A percentile compares a stretch with the other conserved stretches of the same genome.
Evolutionary conservation across 2,329 filamentous ascomycete genomes (phyloP).

Genomic region (Amesomyces nigricolor): DNA sequence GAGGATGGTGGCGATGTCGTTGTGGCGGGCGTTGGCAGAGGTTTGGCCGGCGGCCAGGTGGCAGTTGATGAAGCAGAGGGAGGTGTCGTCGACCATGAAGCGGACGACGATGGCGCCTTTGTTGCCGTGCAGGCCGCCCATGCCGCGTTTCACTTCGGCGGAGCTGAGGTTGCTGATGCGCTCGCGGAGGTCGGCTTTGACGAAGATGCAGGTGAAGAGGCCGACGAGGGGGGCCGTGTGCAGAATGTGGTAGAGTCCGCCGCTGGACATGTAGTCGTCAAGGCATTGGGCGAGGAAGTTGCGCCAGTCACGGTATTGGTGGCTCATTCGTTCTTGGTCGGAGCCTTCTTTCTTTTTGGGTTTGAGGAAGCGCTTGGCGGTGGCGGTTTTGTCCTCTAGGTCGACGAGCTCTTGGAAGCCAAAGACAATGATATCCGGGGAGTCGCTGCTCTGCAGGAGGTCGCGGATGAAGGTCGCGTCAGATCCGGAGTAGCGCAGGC

Average conservation of each 20-base stretch:
- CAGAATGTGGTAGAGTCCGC: constrained; percentile 75
- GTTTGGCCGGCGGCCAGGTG: constrained; percentile 92
- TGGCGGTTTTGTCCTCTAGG: constrained; percentile 79
- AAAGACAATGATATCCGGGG: constrained; percentile 88
- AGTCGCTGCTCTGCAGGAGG: constrained; percentile 67
- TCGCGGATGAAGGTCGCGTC: constrained; percentile 77
- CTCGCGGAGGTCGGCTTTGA: constrained; percentile 71
- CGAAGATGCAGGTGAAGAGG: constrained; percentile 92
- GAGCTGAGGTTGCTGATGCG: constrained; percentile 72
- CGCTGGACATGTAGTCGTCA: constrained; percentile 69
- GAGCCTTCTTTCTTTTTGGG: constrained; percentile 80
- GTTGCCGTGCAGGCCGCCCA: constrained; percentile 93
- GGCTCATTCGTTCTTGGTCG: constrained; percentile 87
- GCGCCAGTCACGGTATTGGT: constrained; percentile 94
- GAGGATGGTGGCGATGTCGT: constrained; percentile 84
- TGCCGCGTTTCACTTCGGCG: constrained; percentile 87
- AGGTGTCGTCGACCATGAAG: constrained; percentile 91
- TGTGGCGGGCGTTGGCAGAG: constrained; percentile 84
- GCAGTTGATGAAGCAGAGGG: constrained; percentile 93
- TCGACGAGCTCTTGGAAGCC: constrained; percentile 99
- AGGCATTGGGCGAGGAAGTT: constrained; percentile 79
- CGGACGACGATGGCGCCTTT: constrained; percentile 89
- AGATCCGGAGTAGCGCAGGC: constrained; percentile 62
- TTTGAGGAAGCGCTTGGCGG: constrained; percentile 75
- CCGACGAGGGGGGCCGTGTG: constrained; percentile 89